A percentile compares a stretch with the other conserved stretches of the same genome.
Evolutionary conservation across 208 protist species (phyloP).

Genomic region (Acanthamoeba royreba): DNA sequence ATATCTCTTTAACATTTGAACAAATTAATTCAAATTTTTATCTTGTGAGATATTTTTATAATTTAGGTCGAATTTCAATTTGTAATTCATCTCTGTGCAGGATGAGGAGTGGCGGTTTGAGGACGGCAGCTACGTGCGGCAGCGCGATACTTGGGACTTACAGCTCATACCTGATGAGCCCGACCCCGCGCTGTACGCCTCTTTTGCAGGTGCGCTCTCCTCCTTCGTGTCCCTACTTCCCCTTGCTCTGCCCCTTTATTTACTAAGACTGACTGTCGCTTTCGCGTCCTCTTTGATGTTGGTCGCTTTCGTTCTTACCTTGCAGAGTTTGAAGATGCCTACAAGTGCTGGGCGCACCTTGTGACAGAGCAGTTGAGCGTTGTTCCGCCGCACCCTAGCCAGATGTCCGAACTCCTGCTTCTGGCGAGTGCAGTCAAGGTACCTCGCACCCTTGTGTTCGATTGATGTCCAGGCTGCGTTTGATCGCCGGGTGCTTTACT

Average conservation of each 20-base stretch:
- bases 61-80: neutral
- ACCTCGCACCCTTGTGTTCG: neutral
- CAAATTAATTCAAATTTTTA: no score
- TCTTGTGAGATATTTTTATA: no score
- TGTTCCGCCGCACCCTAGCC: neutral
- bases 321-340: neutral
- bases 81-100: no score
- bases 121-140: neutral
- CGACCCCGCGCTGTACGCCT: neutral
- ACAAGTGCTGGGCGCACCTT: neutral
- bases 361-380: neutral
- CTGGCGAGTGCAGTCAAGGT: neutral
- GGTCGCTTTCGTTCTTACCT: no score
- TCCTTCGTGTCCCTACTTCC: no score
- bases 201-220: neutral
- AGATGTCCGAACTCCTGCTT: neutral
- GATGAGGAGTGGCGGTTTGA: neutral
- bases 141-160: neutral
- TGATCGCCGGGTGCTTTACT: no score
- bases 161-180: neutral
- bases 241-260: no score
- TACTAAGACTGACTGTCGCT: no score
- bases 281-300: no score
- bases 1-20: no score
- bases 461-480: no score